Evolutionary conservation across 73 alveolate genomes (phyloP).

Genomic region (Stentor roeselii): DNA sequence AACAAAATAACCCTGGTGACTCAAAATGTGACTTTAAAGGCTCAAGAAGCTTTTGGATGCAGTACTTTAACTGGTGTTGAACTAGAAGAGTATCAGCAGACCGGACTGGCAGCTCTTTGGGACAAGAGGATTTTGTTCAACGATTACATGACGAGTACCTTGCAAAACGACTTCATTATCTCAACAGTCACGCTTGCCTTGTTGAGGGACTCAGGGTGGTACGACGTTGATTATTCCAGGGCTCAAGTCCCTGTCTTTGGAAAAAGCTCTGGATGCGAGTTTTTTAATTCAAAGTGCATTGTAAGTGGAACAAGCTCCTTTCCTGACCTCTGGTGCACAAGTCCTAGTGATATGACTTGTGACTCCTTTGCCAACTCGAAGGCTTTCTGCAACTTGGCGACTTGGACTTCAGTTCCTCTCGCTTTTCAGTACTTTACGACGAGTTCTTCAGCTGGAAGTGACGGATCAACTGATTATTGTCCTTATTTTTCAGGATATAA

Average conservation of each 20-base stretch:
- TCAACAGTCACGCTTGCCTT: background rate
- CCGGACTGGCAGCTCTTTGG: constrained; percentile 27
- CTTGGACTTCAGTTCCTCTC: background rate
- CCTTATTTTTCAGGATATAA: background rate
- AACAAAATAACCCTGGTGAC: background rate
- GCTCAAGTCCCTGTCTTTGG: background rate
- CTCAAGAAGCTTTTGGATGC: constrained; percentile 11
- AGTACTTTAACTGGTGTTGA: constrained; percentile 1
- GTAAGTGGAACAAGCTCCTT: background rate
- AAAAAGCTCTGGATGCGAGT: background rate
- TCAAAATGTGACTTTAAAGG: background rate
- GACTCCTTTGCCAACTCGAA: background rate
- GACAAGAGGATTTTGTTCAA: constrained; percentile 3
- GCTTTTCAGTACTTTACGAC: background rate
- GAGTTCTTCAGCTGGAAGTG: background rate
- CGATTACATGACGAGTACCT: background rate
- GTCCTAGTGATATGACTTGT: background rate
- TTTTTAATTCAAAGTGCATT: background rate
- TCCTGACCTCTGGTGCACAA: background rate
- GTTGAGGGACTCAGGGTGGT: constrained; percentile 11
- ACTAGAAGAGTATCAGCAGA: constrained; percentile 23
- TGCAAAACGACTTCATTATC: background rate
- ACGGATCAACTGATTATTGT: background rate
- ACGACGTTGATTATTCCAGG: background rate
- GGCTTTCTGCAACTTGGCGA: background rate